Base-by-base conservation (phyloP, 2,329 filamentous ascomycete genomes). In the Beauveria scarabaeidicola region DNA sequence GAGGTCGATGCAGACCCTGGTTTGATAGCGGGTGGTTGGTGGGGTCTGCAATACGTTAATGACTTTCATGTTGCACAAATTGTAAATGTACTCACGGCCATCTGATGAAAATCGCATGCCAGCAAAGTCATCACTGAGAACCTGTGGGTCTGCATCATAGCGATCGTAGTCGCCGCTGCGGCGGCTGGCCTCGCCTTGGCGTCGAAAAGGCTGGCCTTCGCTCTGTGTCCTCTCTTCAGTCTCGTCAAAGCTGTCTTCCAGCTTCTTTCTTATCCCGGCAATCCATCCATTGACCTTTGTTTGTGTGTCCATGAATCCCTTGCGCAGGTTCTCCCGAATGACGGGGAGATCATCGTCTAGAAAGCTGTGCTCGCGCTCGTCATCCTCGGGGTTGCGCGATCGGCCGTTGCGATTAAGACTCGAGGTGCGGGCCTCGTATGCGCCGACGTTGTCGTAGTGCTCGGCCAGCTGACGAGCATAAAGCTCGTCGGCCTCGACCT, bases 221-320 rank as follows among this genome's bases (percentile, higher is more conserved):
- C 65, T 60, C 56, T 69, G 69, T n/a, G 64, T 61, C 10, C 63
- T 47, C 38, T 74, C 82, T 58, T 87, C 83, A 8, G 85, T 83
- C 25, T 91, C 88, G 58, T 88, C 83, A 61, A 91, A 89, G 64
- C 94, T 90, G 52, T 94, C 93, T 68, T 97, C 92, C 38, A 99
- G 83, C 73, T 87, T 90, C 82, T 97, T 97, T 77, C 90, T 94
- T 70, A 99, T 79, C 63, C 86, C 91, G 54, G 84, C 89, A 67
- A 99, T 91, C 92, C 93, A 97, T 53, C 84, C 83, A 75, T 96
- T 97, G 67, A 99, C 89, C 69, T 90, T 95, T 59, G 84, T 86
- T 75, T 97, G 94, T 2, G 94, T 97, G 69, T 99, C 92, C 59
- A 91, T 69, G 75, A 99, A 99, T 4, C 94, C 94, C 75, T 97